These are phyloP conservation scores for Picea glauca DNA, from an alignment of 75 land plant genomes.

Conservation along the genomic window DNA sequence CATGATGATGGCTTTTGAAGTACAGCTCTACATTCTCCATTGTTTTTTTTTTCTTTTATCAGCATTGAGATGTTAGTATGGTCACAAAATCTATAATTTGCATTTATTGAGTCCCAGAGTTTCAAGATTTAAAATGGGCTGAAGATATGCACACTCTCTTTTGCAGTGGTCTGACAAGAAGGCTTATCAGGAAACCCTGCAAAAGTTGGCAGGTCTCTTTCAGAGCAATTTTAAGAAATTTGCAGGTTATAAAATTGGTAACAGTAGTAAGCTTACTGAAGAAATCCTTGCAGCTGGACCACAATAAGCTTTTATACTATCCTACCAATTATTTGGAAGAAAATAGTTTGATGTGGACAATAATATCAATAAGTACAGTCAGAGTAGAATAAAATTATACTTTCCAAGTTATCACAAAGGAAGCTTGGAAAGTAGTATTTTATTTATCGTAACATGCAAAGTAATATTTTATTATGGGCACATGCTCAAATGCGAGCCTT, in stretches of 20 bases:
- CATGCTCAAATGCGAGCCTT: too few relatives aligned
- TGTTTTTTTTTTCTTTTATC: neutral
- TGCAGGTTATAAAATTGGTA: constrained; percentile 33
- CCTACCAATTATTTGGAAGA: too few relatives aligned
- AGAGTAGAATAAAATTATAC: too few relatives aligned
- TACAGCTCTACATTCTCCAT: neutral
- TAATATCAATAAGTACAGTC: too few relatives aligned
- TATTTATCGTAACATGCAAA: too few relatives aligned
- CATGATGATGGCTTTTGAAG: neutral
- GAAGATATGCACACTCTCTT: neutral
- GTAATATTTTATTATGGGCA: too few relatives aligned
- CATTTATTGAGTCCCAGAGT: neutral
- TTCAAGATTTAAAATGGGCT: neutral
- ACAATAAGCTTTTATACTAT: constrained; percentile 1
- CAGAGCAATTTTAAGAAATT: constrained; percentile 33
- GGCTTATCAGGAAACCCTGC: constrained; percentile 26
- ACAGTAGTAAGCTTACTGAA: constrained; percentile 24
- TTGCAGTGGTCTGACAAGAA: constrained; percentile 42
- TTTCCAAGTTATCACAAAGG: too few relatives aligned
- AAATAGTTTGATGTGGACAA: too few relatives aligned
- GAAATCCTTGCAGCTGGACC: constrained; percentile 43
- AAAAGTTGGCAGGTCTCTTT: constrained; percentile 32
- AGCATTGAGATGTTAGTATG: too few relatives aligned
- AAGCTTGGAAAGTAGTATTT: too few relatives aligned
- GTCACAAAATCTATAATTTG: neutral